These are phyloP conservation scores for Xylaria flabelliformis DNA, from an alignment of 495 filamentous ascomycete species.

Conservation along the genomic window DNA sequence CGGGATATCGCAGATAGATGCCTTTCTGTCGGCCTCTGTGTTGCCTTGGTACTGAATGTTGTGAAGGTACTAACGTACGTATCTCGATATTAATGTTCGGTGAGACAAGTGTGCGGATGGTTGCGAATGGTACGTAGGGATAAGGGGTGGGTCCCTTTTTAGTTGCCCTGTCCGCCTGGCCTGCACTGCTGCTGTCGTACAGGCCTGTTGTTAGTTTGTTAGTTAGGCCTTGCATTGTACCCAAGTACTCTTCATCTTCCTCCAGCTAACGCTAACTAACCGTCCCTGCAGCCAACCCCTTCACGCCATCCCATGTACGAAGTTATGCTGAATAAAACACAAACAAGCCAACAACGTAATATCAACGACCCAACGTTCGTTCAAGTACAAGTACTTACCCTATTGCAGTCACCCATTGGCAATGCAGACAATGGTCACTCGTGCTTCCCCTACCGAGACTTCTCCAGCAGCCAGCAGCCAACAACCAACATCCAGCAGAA, in stretches of 20 bases:
- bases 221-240: too few species aligned
- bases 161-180: neutral
- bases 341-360: neutral
- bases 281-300: neutral
- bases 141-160: neutral
- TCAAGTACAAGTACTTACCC: neutral
- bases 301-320: neutral
- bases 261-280: neutral
- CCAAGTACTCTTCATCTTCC: neutral
- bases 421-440: neutral
- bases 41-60: conserved; percentile 1
- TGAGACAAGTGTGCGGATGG: neutral
- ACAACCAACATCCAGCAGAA: neutral
- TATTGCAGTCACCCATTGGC: neutral
- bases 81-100: conserved; percentile 11
- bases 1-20: conserved; percentile 8
- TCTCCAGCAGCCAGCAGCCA: neutral
- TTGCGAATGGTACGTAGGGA: neutral
- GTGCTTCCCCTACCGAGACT: neutral
- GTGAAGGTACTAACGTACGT: neutral
- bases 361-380: neutral
- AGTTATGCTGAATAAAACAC: neutral
- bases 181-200: conserved; percentile 1
- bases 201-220: neutral
- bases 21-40: conserved; percentile 6